These are phyloP conservation scores for Eremochloa ophiuroides DNA, from an alignment of 176 grass and related monocot species.

Conservation along the genomic window DNA sequence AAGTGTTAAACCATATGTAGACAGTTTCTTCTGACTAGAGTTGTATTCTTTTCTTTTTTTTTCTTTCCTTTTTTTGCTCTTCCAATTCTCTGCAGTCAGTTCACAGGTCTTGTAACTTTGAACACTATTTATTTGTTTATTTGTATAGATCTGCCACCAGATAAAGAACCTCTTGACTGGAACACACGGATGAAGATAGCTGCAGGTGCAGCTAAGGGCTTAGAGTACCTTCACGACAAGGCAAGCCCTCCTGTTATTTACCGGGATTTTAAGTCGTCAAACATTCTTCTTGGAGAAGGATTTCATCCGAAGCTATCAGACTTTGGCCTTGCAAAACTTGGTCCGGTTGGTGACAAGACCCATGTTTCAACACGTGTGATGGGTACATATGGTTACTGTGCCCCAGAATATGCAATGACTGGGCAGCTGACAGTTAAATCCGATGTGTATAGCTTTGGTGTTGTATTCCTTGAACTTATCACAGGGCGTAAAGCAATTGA, in stretches of 20 bases:
- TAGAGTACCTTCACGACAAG: conserved; percentile 91
- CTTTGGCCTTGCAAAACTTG: conserved; percentile 88
- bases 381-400: conserved; percentile 92
- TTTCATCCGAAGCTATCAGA: conserved; percentile 84
- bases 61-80: background rate
- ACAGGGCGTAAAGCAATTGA: conserved; percentile 89
- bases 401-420: conserved; percentile 94
- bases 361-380: conserved; percentile 92
- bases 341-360: conserved; percentile 90
- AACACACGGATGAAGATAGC: conserved; percentile 92
- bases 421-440: conserved; percentile 86
- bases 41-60: background rate
- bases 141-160: conserved; percentile 65
- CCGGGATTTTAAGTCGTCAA: conserved; percentile 88
- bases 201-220: conserved; percentile 86
- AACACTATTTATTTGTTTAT: background rate
- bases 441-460: conserved; percentile 90
- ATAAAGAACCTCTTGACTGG: conserved; percentile 86
- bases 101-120: background rate
- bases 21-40: background rate
- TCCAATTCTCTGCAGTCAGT: background rate
- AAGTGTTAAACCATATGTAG: background rate
- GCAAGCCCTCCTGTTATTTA: conserved; percentile 84
- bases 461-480: conserved; percentile 89
- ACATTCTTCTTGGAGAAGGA: conserved; percentile 84